These are phyloP conservation scores for Geotrichum histeridarum DNA, from an alignment of 1,139 yeast genomes.

Conservation along the genomic window DNA sequence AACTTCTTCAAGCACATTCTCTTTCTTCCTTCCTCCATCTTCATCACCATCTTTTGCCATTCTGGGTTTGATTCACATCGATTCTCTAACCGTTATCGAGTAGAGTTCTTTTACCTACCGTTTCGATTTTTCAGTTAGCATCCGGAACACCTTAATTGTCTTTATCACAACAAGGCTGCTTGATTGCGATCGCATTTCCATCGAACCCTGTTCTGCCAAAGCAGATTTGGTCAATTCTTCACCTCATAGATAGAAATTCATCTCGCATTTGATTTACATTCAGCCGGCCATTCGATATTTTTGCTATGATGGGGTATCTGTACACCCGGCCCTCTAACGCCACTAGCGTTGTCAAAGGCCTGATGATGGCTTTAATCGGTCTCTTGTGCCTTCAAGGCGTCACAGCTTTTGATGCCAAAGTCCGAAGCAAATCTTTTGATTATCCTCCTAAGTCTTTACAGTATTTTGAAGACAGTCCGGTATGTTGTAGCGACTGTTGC, in stretches of 20 bases:
- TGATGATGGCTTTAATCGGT: not conserved
- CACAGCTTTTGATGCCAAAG: conserved; percentile 14
- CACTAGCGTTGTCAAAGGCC: not conserved
- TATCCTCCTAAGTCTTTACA: conserved; percentile 21
- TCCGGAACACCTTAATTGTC: too few relatives aligned
- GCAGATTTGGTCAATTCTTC: conserved; percentile 4
- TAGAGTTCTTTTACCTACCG: too few relatives aligned
- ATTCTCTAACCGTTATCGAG: too few relatives aligned
- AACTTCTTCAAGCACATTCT: not conserved
- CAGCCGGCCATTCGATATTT: not conserved
- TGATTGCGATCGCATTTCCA: not conserved
- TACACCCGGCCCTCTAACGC: not conserved
- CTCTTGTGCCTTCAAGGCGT: conserved; percentile 5
- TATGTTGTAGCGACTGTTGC: conserved; percentile 13
- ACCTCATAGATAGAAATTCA: not conserved
- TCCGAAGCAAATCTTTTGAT: conserved; percentile 17
- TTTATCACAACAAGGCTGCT: too few relatives aligned
- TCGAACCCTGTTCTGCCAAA: not conserved
- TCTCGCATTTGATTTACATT: not conserved
- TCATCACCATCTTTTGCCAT: not conserved
- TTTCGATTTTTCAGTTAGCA: too few relatives aligned
- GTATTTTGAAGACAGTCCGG: conserved; percentile 25
- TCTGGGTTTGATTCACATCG: too few relatives aligned
- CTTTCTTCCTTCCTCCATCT: not conserved
- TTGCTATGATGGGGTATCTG: conserved; percentile 1